These are phyloP conservation scores for Helminthosporium solani DNA, from an alignment of 2,329 filamentous ascomycete species.

Conservation along the genomic window DNA sequence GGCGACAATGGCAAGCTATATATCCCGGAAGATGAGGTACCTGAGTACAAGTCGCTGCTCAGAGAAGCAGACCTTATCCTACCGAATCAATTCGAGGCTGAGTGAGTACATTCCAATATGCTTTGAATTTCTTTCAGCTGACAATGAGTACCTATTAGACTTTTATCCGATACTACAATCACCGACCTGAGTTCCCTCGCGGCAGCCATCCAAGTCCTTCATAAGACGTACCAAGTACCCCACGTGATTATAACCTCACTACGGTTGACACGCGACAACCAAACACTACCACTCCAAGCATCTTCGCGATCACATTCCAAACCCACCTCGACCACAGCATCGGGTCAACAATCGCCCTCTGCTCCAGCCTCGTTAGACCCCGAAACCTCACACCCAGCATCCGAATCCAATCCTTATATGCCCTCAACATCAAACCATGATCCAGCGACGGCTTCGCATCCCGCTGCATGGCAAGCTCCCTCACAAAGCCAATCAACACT, in stretches of 20 bases:
- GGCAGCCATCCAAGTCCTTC: conserved; percentile 73
- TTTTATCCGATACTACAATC: conserved; percentile 83
- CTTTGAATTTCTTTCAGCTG: not conserved
- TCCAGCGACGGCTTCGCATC: conserved; percentile 15
- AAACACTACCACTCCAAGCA: conserved; percentile 37
- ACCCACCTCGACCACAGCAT: conserved; percentile 21
- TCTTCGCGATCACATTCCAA: conserved; percentile 33
- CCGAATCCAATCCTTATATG: not conserved
- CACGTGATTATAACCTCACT: conserved; percentile 94
- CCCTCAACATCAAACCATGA: conserved; percentile 1
- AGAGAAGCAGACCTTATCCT: conserved; percentile 85
- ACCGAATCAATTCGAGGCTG: conserved; percentile 96
- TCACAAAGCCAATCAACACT: conserved; percentile 1
- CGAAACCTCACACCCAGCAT: conserved; percentile 17
- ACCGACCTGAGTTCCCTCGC: conserved; percentile 70
- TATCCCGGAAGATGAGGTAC: conserved; percentile 86
- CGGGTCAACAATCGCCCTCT: conserved; percentile 24
- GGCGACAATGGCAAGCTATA: conserved; percentile 92
- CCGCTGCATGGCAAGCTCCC: conserved; percentile 10
- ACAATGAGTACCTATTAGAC: conserved; percentile 49
- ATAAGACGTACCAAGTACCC: conserved; percentile 72
- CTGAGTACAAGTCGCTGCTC: conserved; percentile 80
- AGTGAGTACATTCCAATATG: conserved; percentile 59
- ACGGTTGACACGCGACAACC: conserved; percentile 60
- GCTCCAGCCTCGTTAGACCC: conserved; percentile 12